Percentiles rank a stretch among this genome's conserved stretches.
Evolutionary conservation across 1,284 basidiomycete species (phyloP).

Genomic region (Ustilago tritici): DNA sequence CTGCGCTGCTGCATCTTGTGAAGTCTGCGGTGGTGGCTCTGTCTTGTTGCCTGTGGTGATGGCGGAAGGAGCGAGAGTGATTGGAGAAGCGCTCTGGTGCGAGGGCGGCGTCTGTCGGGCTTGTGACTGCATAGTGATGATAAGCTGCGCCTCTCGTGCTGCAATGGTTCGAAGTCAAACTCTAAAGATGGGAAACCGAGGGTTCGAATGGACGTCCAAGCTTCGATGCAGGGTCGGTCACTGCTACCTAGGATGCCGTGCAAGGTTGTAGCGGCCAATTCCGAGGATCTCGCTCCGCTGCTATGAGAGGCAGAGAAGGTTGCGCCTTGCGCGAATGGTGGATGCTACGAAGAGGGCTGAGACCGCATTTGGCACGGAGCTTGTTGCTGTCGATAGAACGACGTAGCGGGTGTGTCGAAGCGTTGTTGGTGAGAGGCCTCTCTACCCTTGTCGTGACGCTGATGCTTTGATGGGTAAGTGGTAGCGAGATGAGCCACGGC

Average conservation of each 20-base stretch:
- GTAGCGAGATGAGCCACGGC: neutral
- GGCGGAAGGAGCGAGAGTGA: slow-evolving; percentile 2
- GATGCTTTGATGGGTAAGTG: neutral
- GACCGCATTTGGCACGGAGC: slow-evolving; percentile 28
- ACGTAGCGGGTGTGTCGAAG: neutral
- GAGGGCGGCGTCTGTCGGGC: slow-evolving; percentile 15
- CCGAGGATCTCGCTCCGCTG: neutral
- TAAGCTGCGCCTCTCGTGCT: neutral
- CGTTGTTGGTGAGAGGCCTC: neutral
- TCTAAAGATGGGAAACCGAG: neutral
- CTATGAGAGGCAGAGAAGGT: neutral
- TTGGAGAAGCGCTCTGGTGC: slow-evolving; percentile 14
- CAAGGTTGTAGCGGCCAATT: neutral
- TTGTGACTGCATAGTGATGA: slow-evolving; percentile 34
- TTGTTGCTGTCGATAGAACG: slow-evolving; percentile 9
- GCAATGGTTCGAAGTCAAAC: neutral
- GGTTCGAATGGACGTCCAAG: neutral
- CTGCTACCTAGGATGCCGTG: neutral
- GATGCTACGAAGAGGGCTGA: slow-evolving; percentile 15
- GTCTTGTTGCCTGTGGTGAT: slow-evolving; percentile 10
- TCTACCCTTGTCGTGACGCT: neutral
- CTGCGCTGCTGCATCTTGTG: slow-evolving; percentile 28
- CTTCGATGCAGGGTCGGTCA: neutral
- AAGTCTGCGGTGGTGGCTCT: slow-evolving; percentile 17
- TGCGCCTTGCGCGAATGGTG: slow-evolving; percentile 22